Conservation (phyloP, 148 eudicot genomes). For the Heliosperma pusillum region DNA sequence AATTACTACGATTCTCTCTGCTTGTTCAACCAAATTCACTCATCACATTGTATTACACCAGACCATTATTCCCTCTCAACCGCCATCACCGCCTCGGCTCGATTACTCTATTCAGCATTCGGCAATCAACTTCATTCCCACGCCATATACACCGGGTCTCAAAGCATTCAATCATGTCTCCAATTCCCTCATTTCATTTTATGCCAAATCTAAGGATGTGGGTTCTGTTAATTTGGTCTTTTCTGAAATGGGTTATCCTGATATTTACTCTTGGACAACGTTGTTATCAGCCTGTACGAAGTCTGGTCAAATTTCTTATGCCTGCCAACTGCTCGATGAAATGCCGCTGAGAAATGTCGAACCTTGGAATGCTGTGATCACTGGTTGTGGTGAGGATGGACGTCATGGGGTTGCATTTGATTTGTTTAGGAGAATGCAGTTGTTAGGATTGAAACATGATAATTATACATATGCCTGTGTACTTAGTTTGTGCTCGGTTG, state of each 20-base stretch:
- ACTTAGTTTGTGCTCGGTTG: slow-evolving; percentile 52
- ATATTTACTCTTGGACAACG: slow-evolving; percentile 79
- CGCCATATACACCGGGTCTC: slow-evolving; percentile 28
- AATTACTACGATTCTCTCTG: slow-evolving; percentile 39
- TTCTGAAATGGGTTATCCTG: slow-evolving; percentile 48
- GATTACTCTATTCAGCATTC: slow-evolving; percentile 18
- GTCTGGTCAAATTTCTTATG: slow-evolving; percentile 50
- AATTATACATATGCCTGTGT: slow-evolving; percentile 67
- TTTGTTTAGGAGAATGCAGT: slow-evolving; percentile 56
- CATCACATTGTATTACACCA: slow-evolving; percentile 44
- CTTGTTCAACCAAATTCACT: slow-evolving; percentile 55
- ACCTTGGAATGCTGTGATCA: slow-evolving; percentile 76
- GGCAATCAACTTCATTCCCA: too few relatives aligned
- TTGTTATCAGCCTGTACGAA: slow-evolving; percentile 62
- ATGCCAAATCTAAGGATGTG: slow-evolving; percentile 50
- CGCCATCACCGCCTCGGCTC: slow-evolving; percentile 54
- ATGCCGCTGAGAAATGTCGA: slow-evolving; percentile 51
- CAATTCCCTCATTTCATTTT: slow-evolving; percentile 56
- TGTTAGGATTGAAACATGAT: slow-evolving; percentile 53
- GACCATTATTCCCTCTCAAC: slow-evolving; percentile 76
- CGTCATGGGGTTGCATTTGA: slow-evolving; percentile 36
- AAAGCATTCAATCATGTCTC: slow-evolving; percentile 45
- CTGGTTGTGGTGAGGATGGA: too few relatives aligned
- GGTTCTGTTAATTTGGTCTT: slow-evolving; percentile 44
- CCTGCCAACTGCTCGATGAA: slow-evolving; percentile 52